Conservation (phyloP, 148 eudicot genomes). For the Rhododendron simsii region DNA sequence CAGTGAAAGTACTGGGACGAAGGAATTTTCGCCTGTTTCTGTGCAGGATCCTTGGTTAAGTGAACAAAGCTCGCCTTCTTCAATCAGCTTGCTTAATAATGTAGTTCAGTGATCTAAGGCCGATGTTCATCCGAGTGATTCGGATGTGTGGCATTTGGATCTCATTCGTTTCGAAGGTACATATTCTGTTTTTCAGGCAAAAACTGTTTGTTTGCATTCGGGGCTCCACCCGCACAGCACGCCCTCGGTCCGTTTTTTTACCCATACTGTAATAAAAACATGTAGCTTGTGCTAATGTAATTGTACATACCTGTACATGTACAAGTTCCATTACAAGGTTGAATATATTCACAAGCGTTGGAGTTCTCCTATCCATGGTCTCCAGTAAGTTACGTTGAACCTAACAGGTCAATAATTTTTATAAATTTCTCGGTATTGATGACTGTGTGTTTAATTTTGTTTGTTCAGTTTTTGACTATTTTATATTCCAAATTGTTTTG, state of each 20-base stretch:
- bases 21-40: slow-evolving; percentile 35
- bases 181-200: neutral
- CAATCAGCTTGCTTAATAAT: slow-evolving; percentile 68
- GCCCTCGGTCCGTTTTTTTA: neutral
- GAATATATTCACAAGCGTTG: neutral
- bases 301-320: neutral
- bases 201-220: neutral
- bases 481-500: too few species aligned
- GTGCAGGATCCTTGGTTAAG: slow-evolving; percentile 85
- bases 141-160: neutral
- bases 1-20: neutral
- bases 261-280: neutral
- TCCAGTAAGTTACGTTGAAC: neutral
- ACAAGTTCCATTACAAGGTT: neutral
- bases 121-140: neutral
- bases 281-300: neutral
- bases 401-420: neutral
- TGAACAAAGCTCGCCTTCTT: slow-evolving; percentile 80
- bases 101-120: slow-evolving; percentile 31
- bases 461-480: too few species aligned
- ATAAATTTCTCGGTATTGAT: too few species aligned
- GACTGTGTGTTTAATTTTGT: too few species aligned
- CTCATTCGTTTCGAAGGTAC: neutral
- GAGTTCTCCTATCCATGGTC: neutral
- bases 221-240: too few species aligned